Evolutionary conservation across 2,329 filamentous ascomycete species (phyloP), one percentile per base, ranked within the genome.

Genomic region (Aspergillus sp.): DNA sequence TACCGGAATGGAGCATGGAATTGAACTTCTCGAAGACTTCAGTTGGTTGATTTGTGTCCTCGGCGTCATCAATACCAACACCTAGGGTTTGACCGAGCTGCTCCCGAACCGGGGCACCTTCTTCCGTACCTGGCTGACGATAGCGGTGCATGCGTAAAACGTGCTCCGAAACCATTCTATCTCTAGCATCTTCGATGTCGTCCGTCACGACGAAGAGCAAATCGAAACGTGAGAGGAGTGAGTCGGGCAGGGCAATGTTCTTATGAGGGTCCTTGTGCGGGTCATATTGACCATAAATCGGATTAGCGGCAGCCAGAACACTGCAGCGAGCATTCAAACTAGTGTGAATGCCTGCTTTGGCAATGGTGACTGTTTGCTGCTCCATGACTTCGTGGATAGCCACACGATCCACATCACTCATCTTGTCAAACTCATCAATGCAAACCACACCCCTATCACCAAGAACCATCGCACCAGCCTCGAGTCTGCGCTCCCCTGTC

Each of bases 331-430:
- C 95, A 74, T 99, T 99, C 63, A 99, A 83, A 3, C 93, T 97
- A 0, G 95, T 99, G 79, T 99, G 95, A 62, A 99, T 99, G 67
- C 95, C 95, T 1, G 95, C 95, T 81, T 99, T 99, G 56, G 95
- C 95, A 72, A 99, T 99, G 15, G 95, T 99, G 63, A 99, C 95
- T 0, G 95, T 99, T 80, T 99, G 95, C 81, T 99, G 95, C 80
- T 99, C 95, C 95, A 99, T 99, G 68, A 99, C 95, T 91, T 99
- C 95, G 86, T 99, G 95, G 70, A 99, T 99, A 51, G 95, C 95
- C 4, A 99, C 95, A 75, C 95, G 89, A 78, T 99, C 95, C 61
- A 98, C 90, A 74, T 99, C 95, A 60, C 93, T 97, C 95, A 99
- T 99, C 79, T 99, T 99, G 82, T 99, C 95, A 69, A 99, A 99